phyloP scores from a whole-genome alignment of 768 basidiomycete genomes.

The Galerina sulciceps region DNA sequence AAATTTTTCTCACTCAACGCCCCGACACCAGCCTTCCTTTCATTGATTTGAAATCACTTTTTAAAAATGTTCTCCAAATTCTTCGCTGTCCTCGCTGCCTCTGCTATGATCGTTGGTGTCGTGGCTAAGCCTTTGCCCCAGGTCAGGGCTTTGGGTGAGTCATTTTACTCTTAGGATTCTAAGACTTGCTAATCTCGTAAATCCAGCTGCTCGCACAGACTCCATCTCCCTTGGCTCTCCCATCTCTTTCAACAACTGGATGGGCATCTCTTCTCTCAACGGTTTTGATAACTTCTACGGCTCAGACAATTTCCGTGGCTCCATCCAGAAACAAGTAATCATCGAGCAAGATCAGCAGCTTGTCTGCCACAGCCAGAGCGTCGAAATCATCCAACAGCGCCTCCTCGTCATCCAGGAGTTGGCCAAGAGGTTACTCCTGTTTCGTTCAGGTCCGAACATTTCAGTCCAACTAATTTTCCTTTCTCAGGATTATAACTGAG shows the following conservation, averaged over 20 bases:
- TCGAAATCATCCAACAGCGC: constrained; percentile 51
- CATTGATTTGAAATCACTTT: constrained; percentile 20
- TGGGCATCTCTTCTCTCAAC: constrained; percentile 37
- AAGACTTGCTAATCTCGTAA: background rate
- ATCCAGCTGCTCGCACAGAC: constrained; percentile 5
- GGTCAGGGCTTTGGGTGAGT: constrained; percentile 17
- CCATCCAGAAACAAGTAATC: constrained; percentile 28
- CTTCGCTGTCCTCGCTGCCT: constrained; percentile 29
- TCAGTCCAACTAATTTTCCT: background rate
- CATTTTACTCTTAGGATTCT: too few species aligned
- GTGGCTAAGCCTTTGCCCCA: constrained; percentile 23
- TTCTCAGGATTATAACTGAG: constrained; percentile 44
- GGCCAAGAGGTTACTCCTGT: constrained; percentile 40
- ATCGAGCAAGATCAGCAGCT: constrained; percentile 36
- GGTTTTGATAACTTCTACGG: constrained; percentile 54
- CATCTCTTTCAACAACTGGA: constrained; percentile 40
- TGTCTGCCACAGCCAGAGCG: constrained; percentile 41
- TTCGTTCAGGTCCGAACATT: background rate
- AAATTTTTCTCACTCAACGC: background rate
- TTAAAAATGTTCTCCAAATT: constrained; percentile 43
- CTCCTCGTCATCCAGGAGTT: constrained; percentile 48
- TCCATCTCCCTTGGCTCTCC: background rate
- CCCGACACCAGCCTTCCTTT: constrained; percentile 18
- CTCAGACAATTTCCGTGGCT: constrained; percentile 43
- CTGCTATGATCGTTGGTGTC: constrained; percentile 33